Conservation (phyloP, 352 stramenopile species). For the Phytophthora vignae region DNA sequence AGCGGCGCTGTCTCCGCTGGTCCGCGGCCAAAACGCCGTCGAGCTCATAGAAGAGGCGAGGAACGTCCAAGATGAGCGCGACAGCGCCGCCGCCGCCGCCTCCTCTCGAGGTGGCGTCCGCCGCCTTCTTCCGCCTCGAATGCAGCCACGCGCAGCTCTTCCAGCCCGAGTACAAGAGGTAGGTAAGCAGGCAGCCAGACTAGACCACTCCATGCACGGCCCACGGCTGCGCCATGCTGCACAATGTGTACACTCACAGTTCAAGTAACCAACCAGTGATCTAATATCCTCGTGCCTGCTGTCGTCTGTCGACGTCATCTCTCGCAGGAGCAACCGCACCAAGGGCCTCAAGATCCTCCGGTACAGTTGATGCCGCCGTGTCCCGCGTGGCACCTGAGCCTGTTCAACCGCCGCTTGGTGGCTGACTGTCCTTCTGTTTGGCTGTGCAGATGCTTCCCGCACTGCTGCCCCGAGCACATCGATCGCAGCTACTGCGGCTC, state of each 20-base stretch:
- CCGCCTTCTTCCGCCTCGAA: constrained; percentile 63
- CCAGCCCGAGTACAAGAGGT: constrained; percentile 75
- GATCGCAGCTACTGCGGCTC: constrained; percentile 78
- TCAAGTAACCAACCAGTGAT: too few relatives aligned
- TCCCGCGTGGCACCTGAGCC: too few relatives aligned
- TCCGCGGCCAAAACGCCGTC: too few relatives aligned
- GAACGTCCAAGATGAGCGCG: too few relatives aligned
- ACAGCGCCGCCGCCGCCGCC: constrained; percentile 4
- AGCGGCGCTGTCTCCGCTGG: too few relatives aligned
- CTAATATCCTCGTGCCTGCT: too few relatives aligned
- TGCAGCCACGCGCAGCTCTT: constrained; percentile 75
- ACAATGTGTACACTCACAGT: neutral
- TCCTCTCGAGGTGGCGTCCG: constrained; percentile 37
- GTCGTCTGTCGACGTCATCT: too few relatives aligned
- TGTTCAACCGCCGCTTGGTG: too few relatives aligned
- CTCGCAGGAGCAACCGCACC: constrained; percentile 69
- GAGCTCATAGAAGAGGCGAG: too few relatives aligned
- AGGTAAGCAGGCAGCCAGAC: neutral
- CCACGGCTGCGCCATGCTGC: too few relatives aligned
- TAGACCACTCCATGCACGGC: too few relatives aligned
- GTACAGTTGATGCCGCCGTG: neutral
- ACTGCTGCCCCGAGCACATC: constrained; percentile 78
- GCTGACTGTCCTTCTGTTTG: neutral
- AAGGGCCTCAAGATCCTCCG: constrained; percentile 79
- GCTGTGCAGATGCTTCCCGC: constrained; percentile 53